Evolutionary conservation across 2,329 filamentous ascomycete species (phyloP).

Genomic region (Fusarium decemcellulare): DNA sequence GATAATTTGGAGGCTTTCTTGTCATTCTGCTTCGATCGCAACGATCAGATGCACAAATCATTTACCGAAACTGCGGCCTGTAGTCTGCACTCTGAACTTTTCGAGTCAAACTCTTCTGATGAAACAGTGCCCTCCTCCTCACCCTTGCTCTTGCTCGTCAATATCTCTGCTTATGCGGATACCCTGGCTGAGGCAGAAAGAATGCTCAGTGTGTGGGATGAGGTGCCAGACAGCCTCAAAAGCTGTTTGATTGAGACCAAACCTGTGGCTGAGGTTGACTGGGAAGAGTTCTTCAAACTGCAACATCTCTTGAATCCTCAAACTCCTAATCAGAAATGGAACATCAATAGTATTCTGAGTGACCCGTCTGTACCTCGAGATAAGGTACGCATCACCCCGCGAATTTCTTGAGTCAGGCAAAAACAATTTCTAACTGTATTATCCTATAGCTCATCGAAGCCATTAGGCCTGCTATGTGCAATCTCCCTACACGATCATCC

Average conservation of each 20-base stretch:
- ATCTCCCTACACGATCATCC: constrained; percentile 2
- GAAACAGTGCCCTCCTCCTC: background rate
- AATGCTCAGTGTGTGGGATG: constrained; percentile 2
- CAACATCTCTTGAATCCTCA: constrained; percentile 4
- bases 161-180: constrained; percentile 5
- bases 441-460: too few species aligned
- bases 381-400: too few species aligned
- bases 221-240: background rate
- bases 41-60: background rate
- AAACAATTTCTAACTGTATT: too few species aligned
- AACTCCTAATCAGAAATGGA: constrained; percentile 7
- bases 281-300: constrained; percentile 7
- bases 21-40: constrained; percentile 7
- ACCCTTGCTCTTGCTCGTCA: background rate
- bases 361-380: background rate
- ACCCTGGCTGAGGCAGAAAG: background rate
- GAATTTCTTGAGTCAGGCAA: too few species aligned
- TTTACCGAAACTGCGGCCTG: constrained; percentile 2
- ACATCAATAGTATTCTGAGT: constrained; percentile 6
- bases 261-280: background rate
- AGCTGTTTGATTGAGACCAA: background rate
- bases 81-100: constrained; percentile 1
- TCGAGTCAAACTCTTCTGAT: background rate
- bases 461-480: constrained; percentile 4
- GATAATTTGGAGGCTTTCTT: constrained; percentile 1